Conservation (phyloP, 257 asterid genomes). For the Cynanchum wilfordii region DNA sequence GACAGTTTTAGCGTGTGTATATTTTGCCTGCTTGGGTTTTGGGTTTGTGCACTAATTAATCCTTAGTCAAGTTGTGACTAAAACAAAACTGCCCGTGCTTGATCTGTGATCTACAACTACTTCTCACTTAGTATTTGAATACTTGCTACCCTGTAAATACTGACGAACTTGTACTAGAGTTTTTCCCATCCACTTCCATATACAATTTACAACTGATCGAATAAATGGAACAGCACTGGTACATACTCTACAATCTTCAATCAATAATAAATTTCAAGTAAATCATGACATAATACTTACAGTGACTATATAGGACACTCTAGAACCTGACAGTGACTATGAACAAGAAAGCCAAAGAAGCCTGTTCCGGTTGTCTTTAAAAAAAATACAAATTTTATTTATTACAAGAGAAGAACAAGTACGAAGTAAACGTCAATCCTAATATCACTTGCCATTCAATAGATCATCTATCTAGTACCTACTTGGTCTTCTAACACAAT, state of each 20-base stretch:
- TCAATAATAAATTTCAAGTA: no score
- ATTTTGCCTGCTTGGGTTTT: conserved; percentile 7
- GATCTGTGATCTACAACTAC: conserved; percentile 1
- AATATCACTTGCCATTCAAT: no score
- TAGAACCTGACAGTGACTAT: no score
- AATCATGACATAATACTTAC: neutral
- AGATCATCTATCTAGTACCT: no score
- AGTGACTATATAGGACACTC: no score
- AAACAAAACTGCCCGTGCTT: neutral
- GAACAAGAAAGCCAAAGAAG: no score
- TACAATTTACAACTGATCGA: neutral
- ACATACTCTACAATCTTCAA: neutral
- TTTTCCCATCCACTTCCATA: neutral
- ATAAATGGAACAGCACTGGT: neutral
- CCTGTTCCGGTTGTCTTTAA: no score
- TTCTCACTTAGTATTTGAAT: neutral
- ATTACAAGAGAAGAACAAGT: neutral
- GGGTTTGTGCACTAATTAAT: conserved; percentile 14
- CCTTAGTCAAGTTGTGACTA: conserved; percentile 6
- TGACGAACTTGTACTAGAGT: neutral
- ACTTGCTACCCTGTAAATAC: neutral
- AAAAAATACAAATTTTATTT: no score
- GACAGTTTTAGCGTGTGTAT: conserved; percentile 28
- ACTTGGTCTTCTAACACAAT: neutral
- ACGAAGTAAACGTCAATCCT: no score